phyloP scores from a whole-genome alignment of 129 eudicot species.

The Solidago caesia region DNA sequence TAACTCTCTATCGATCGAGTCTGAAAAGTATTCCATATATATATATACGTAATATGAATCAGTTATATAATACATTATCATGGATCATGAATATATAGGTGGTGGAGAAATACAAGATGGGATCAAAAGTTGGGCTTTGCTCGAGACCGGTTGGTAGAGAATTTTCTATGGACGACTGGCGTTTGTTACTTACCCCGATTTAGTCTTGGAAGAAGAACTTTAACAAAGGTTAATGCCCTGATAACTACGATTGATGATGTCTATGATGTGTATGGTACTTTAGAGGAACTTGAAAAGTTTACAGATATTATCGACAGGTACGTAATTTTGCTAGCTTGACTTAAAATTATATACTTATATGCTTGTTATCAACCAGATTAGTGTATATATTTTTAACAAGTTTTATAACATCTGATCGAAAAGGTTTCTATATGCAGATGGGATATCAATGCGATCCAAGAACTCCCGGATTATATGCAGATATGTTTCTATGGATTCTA shows the following conservation, averaged over 20 bases:
- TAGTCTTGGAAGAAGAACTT: conserved; percentile 23
- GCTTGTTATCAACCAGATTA: too few relatives aligned
- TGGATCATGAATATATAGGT: too few relatives aligned
- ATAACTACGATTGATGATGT: conserved; percentile 46
- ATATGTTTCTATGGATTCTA: conserved; percentile 36
- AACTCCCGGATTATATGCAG: conserved; percentile 42
- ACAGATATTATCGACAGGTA: conserved; percentile 33
- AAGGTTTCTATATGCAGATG: conserved; percentile 22
- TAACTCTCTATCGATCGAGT: too few relatives aligned
- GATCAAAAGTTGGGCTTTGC: conserved; percentile 38
- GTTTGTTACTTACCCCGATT: conserved; percentile 26
- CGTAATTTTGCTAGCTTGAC: background rate
- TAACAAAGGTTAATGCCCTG: conserved; percentile 25
- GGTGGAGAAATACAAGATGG: conserved; percentile 38
- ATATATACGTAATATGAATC: too few relatives aligned
- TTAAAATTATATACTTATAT: background rate
- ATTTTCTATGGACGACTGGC: conserved; percentile 39
- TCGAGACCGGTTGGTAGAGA: conserved; percentile 44
- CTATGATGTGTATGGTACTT: conserved; percentile 47
- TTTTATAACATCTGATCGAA: background rate
- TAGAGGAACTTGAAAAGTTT: conserved; percentile 39
- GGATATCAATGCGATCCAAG: conserved; percentile 31
- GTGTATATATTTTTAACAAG: background rate
- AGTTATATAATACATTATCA: too few relatives aligned
- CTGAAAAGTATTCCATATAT: too few relatives aligned